These are phyloP conservation scores for Colletotrichum scovillei DNA, from an alignment of 2,329 filamentous ascomycete species.

Conservation along the genomic window DNA sequence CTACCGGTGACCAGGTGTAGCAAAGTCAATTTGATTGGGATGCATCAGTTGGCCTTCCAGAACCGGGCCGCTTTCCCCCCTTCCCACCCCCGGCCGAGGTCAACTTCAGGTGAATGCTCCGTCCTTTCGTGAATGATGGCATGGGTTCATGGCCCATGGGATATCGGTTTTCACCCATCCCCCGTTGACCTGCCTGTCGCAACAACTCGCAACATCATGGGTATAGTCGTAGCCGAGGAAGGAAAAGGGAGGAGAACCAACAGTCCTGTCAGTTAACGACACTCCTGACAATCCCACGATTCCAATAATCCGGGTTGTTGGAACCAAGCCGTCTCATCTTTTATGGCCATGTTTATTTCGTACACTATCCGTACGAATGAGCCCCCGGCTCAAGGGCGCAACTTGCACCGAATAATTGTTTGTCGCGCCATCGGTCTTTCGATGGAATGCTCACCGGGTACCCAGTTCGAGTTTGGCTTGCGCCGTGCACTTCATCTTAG, in stretches of 20 bases:
- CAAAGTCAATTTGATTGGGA: slow-evolving; percentile 22
- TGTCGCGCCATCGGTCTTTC: slow-evolving; percentile 12
- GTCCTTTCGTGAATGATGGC: background rate
- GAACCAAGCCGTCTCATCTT: slow-evolving; percentile 1
- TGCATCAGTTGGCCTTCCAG: background rate
- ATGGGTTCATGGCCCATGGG: no score
- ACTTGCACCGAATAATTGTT: background rate
- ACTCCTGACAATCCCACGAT: background rate
- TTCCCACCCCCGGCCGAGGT: background rate
- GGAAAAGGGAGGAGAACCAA: slow-evolving; percentile 5
- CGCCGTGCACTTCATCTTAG: background rate
- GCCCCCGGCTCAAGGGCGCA: background rate
- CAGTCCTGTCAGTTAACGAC: slow-evolving; percentile 4
- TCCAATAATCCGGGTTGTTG: slow-evolving; percentile 25
- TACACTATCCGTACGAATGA: background rate
- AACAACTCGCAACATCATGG: background rate
- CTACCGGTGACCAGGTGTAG: slow-evolving; percentile 31
- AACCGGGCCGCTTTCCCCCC: background rate
- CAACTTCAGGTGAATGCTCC: slow-evolving; percentile 16
- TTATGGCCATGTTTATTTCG: background rate
- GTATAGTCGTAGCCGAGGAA: background rate
- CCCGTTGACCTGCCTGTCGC: slow-evolving; percentile 4
- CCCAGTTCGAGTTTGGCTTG: background rate
- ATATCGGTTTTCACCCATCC: slow-evolving; percentile 1
- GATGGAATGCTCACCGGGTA: background rate